phyloP scores from a whole-genome alignment of 305 asterid species.

The Caryopteris hybrid region DNA sequence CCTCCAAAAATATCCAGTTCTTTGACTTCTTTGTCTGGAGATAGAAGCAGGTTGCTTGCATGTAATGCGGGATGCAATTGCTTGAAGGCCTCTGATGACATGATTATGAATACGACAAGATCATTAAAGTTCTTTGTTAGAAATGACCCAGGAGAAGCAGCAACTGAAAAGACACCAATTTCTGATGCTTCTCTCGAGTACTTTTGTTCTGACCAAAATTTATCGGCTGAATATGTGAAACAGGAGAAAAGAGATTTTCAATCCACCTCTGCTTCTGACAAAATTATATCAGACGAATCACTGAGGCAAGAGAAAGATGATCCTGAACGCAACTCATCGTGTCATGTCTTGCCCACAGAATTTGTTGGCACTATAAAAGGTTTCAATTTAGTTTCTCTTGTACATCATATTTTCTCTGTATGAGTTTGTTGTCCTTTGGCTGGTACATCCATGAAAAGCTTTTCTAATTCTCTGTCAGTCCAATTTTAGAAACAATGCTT shows the following conservation, averaged over 20 bases:
- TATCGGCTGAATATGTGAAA: conserved; percentile 25
- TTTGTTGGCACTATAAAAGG: conserved; percentile 26
- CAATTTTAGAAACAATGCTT: not conserved
- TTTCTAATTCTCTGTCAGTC: not conserved
- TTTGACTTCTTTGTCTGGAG: conserved; percentile 22
- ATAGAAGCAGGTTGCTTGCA: too few species aligned
- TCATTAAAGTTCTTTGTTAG: conserved; percentile 18
- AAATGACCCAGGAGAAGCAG: conserved; percentile 28
- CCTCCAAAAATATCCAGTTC: conserved; percentile 23
- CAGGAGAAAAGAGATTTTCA: conserved; percentile 26
- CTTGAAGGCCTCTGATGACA: conserved; percentile 19
- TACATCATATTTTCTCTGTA: not conserved
- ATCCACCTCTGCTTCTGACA: conserved; percentile 20
- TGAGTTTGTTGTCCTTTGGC: conserved; percentile 4
- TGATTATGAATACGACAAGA: conserved; percentile 8
- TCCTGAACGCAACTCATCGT: conserved; percentile 17
- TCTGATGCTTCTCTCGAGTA: conserved; percentile 23
- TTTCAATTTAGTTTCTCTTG: not conserved
- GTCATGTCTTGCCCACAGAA: conserved; percentile 17
- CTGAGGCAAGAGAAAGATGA: conserved; percentile 28
- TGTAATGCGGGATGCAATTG: conserved; percentile 17
- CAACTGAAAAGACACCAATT: not conserved
- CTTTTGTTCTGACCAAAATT: conserved; percentile 9
- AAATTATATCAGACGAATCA: conserved; percentile 21
- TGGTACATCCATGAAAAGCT: conserved; percentile 16